Evolutionary conservation across 129 eudicot genomes (phyloP), one percentile per base, ranked within the genome.

Genomic region (carrot (Daucus carota)): DNA sequence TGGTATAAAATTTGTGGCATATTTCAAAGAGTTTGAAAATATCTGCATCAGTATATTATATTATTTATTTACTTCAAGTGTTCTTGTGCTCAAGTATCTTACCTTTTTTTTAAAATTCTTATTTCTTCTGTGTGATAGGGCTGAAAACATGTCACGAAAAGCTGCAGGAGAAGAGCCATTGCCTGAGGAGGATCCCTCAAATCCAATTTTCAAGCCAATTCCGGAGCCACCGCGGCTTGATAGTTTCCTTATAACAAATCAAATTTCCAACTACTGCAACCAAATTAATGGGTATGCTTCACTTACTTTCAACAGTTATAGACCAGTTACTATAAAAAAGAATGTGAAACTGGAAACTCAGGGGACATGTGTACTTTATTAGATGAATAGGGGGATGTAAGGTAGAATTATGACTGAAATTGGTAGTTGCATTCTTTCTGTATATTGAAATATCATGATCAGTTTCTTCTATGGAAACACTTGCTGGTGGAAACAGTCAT

Each of bases 151-250:
- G 88, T 84, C 96, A 66, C 89, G 99, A 2, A 92, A 88, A 83
- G 90, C 92, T 86, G 92, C 97, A 13, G 99, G 97, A 80, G 99
- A 95, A 85, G 99, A 95, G 57, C 96, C 94, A 14, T 85, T 92
- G 80, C 99, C 99, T 5, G 97, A 95, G 83, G 99, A 95, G 88
- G 99, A 95, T 85, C 96, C 97, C 48, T 77, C 92, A 24, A 91
- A 91, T 69, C 92, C 96, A 16, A 69, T 94, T 22, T 95, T 95
- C 68, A 95, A 95, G 85, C 97, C 92, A 74, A 85, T 89, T 62
- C 97, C 92, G 6, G 96, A 92, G 85, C 99, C 99, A 31, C 88
- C 99, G 66, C 79, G 99, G 66, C 77, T 95, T 84, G 96, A 95
- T 66, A 95, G 96, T 84, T 95, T 91, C 81, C 88, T 95, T 68